These are phyloP conservation scores for Penicillium sp. DNA, from an alignment of 2,329 filamentous ascomycete species.

Conservation along the genomic window DNA sequence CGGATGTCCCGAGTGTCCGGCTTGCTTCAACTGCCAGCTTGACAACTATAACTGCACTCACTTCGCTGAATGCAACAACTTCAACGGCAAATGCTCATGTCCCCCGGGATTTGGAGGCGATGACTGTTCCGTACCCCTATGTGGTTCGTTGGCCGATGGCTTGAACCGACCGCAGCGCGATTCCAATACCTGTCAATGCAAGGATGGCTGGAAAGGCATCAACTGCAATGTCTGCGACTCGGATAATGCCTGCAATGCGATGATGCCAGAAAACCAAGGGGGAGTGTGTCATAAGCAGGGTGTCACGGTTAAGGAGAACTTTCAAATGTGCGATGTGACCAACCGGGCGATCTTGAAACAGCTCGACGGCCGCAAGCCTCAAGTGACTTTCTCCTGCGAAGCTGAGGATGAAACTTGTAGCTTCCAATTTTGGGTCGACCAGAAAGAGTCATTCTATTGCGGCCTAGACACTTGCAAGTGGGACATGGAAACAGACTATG, in stretches of 20 bases:
- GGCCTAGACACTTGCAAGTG: constrained; percentile 78
- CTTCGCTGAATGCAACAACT: constrained; percentile 83
- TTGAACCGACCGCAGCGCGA: constrained; percentile 72
- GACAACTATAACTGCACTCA: constrained; percentile 89
- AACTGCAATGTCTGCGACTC: constrained; percentile 96
- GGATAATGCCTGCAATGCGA: constrained; percentile 76
- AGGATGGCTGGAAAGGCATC: constrained; percentile 91
- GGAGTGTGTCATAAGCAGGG: constrained; percentile 92
- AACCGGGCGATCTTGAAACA: constrained; percentile 90
- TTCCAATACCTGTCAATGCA: constrained; percentile 73
- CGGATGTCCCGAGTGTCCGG: constrained; percentile 40
- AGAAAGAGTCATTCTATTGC: constrained; percentile 95
- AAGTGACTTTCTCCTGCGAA: constrained; percentile 93
- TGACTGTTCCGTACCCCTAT: constrained; percentile 88
- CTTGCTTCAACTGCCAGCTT: constrained; percentile 94
- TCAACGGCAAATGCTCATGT: constrained; percentile 88
- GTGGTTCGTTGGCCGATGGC: constrained; percentile 81
- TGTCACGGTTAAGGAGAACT: constrained; percentile 87
- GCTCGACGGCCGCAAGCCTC: constrained; percentile 77
- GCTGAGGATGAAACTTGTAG: constrained; percentile 73
- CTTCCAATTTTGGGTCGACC: constrained; percentile 98
- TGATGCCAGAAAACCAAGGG: constrained; percentile 78
- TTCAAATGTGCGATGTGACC: constrained; percentile 96
- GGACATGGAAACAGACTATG: constrained; percentile 63
- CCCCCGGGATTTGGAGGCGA: constrained; percentile 90